Percentiles rank a stretch among this genome's conserved stretches.
These are phyloP conservation scores for Vanderwaltozyma yarrowii DNA, from an alignment of 805 yeast genomes.

Conservation along the genomic window DNA sequence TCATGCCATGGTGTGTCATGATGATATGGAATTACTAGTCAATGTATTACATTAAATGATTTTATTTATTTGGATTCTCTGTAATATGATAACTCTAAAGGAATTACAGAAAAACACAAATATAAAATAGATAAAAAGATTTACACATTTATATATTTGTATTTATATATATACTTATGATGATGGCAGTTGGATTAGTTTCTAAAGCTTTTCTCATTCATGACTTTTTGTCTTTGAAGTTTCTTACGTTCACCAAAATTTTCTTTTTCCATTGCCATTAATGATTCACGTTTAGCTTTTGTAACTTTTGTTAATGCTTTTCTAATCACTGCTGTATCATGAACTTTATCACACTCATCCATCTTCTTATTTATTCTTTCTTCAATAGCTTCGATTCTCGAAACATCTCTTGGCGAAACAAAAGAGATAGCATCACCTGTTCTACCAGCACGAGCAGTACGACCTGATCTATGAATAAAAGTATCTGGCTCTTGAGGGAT, in stretches of 20 bases:
- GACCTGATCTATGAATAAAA: constrained; percentile 93
- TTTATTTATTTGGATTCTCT: too few relatives aligned
- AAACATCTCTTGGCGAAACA: constrained; percentile 78
- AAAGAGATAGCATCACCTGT: constrained; percentile 74
- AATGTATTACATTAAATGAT: too few relatives aligned
- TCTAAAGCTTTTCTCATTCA: constrained; percentile 12
- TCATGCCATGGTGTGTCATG: too few relatives aligned
- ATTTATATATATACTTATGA: not conserved
- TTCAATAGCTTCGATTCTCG: constrained; percentile 75
- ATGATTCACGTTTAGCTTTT: constrained; percentile 79
- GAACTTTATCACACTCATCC: constrained; percentile 60
- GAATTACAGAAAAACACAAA: too few relatives aligned
- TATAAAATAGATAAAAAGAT: not conserved
- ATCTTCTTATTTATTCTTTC: constrained; percentile 71
- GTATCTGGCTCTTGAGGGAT: constrained; percentile 95
- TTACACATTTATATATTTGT: not conserved
- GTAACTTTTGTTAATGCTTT: constrained; percentile 60
- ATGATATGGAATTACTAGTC: too few relatives aligned
- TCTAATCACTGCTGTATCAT: constrained; percentile 69
- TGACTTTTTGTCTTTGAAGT: constrained; percentile 36
- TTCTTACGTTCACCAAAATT: constrained; percentile 68
- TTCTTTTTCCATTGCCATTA: constrained; percentile 89
- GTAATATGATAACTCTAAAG: too few relatives aligned
- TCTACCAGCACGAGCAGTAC: constrained; percentile 98
- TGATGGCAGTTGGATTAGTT: not conserved